Base-by-base conservation (phyloP, 2,329 filamentous ascomycete genomes). In the Aaosphaeria pasadenensis region DNA sequence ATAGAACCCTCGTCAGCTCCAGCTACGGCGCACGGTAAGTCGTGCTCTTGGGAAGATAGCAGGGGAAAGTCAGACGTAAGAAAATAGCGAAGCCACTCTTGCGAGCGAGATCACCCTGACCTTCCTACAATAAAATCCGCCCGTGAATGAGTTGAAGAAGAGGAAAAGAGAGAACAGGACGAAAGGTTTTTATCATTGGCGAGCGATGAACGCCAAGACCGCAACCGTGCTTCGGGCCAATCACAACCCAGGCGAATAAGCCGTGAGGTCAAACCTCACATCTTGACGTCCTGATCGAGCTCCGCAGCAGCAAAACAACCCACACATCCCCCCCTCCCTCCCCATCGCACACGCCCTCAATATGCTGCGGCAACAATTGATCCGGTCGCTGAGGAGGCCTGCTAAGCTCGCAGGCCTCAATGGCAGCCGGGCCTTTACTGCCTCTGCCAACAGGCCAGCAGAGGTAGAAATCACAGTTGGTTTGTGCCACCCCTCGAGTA, bases 391-490 rank as follows among this genome's bases (percentile, higher is more conserved):
- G 68, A 77, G 76, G 71, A 80, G 78, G 72, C 75, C 79, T 66
- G 74, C 76, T 67, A 74, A 74, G 67, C 71, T 75, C 59, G 68
- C 75, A 59, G 72, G 74, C 64, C 69, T 74, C 71, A 77, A 77
- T 71, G 82, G 82, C 74, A 80, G 84, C 72, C 85, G 91, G 77
- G 78, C 87, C 66, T 96, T 99, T 79, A 83, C 88, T 75, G 88
- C 86, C 65, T 91, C 89, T 60, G 75, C 82, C 68, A 83, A 82
- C 75, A 84, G 90, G 73, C 83, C 83, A 64, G 92, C 91, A 63
- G 91, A 97, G 80, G 91, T 99, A 69, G 91, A 96, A 82, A 84
- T 99, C 74, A 99, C 92, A 69, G 85, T 96, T 80, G 90, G 89
- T 95, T 76, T 68, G 83, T 75, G 60, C 64, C 65, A 69, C 54